Base-by-base conservation (phyloP, 2,329 filamentous ascomycete species). In the Colletotrichum tropicicola region DNA sequence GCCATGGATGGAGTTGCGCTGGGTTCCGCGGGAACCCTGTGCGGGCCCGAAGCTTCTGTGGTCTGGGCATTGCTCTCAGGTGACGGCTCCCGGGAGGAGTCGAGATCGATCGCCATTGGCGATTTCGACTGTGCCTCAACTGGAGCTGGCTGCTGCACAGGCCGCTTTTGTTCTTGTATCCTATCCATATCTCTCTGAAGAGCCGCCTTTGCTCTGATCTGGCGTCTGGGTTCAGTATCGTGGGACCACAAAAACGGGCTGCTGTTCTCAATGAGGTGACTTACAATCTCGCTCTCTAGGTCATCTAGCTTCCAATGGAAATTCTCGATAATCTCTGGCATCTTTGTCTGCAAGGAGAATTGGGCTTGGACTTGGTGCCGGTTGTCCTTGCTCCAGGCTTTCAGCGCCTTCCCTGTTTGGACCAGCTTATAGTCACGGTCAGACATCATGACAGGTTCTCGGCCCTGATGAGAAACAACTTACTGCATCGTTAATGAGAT, bases 361-460 rank as follows among this genome's bases (percentile, higher is more conserved):
- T 75, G 74, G 15, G 71, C 71, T 17, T 75, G 74, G 13, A 71
- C 69, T 41, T 80, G 76, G 51, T 53, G 44, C 41, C 51, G 45
- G 13, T 79, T 78, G 67, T 86, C 82, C 68, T 80, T 82, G 28
- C 78, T 76, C 37, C 81, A 82, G 2, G 82, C 76, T 51, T 80
- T 85, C 12, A 89, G 75, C 17, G 85, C 84, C 71, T 86, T 89
- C 15, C 86, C 87, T 2, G 84, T 86, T 72, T 89, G 84, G 13
- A 89, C 79, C 25, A 89, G 82, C 87, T 89, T 39, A 32, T 10
- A 37, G 27, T 10, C 48, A 68, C 6, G 17, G 7, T 8, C 12
- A 43, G 19, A 17, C 19, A 43, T 21, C 19, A 19, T 19, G 9
- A 7, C 39, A 5, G 37, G 7, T 43, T 43, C 6, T 43, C 17